phyloP scores from a whole-genome alignment of 805 yeast species.

The Metschnikowia lochheadii region DNA sequence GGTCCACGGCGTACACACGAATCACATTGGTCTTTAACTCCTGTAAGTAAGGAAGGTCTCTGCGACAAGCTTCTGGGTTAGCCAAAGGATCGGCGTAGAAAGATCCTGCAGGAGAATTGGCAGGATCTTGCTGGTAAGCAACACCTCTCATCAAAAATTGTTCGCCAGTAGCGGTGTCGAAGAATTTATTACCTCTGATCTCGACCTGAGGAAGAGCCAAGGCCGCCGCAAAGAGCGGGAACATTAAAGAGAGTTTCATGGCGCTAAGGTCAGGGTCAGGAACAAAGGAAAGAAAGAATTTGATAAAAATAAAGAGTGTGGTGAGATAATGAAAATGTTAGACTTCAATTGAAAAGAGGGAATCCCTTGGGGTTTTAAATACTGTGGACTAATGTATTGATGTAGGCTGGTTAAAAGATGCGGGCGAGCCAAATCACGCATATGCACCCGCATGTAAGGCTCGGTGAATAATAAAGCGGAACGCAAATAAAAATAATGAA shows the following conservation, averaged over 20 bases:
- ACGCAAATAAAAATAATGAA: too few species aligned
- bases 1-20: constrained; percentile 72
- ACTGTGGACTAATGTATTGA: too few species aligned
- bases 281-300: too few species aligned
- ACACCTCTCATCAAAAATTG: constrained; percentile 75
- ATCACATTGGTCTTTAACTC: constrained; percentile 63
- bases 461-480: too few species aligned
- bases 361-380: too few species aligned
- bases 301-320: neutral
- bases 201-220: constrained; percentile 43
- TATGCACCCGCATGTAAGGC: too few species aligned
- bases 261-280: neutral
- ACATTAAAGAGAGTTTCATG: constrained; percentile 25
- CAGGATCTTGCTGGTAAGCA: constrained; percentile 70
- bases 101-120: constrained; percentile 29
- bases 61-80: constrained; percentile 53
- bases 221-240: constrained; percentile 21
- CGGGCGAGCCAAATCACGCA: too few species aligned
- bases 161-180: constrained; percentile 62
- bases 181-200: constrained; percentile 72
- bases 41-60: constrained; percentile 71
- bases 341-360: too few species aligned
- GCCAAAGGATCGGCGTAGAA: constrained; percentile 69
- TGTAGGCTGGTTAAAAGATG: too few species aligned
- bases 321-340: neutral